Evolutionary conservation across 805 yeast species (phyloP).

Genomic region (Ascoidea asiatica): DNA sequence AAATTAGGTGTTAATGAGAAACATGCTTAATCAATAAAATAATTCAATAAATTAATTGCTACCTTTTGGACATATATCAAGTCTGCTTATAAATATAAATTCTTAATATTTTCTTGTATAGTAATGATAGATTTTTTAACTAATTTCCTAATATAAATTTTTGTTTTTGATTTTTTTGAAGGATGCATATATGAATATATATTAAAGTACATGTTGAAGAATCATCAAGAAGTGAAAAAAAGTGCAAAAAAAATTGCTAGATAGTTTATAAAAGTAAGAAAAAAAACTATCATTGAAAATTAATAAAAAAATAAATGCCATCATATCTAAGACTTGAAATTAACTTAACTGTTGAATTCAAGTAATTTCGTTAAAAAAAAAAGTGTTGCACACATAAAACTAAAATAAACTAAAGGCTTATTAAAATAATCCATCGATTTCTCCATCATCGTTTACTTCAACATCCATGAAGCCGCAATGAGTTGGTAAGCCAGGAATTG

Average conservation of each 20-base stretch:
- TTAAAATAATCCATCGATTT: constrained; percentile 68
- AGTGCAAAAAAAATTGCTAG: too few species aligned
- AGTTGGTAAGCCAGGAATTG: constrained; percentile 79
- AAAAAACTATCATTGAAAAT: neutral
- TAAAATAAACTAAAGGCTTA: neutral
- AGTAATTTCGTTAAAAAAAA: neutral
- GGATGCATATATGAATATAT: too few species aligned
- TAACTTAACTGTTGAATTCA: neutral
- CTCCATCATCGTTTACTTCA: constrained; percentile 68
- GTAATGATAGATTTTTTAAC: too few species aligned
- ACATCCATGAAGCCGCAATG: constrained; percentile 81
- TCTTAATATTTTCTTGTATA: too few species aligned
- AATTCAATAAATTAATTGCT: too few species aligned
- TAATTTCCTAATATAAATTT: too few species aligned
- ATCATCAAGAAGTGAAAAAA: neutral
- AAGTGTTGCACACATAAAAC: too few species aligned
- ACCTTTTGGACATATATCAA: too few species aligned
- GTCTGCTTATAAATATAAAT: too few species aligned
- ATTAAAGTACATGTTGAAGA: neutral
- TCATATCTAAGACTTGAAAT: neutral
- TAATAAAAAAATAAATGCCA: neutral
- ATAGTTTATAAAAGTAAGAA: too few species aligned
- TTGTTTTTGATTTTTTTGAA: too few species aligned
- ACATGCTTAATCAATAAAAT: too few species aligned
- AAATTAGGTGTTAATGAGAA: neutral